These are phyloP conservation scores for Oenanthe javanica DNA, from an alignment of 140 eudicot species.

Conservation along the genomic window DNA sequence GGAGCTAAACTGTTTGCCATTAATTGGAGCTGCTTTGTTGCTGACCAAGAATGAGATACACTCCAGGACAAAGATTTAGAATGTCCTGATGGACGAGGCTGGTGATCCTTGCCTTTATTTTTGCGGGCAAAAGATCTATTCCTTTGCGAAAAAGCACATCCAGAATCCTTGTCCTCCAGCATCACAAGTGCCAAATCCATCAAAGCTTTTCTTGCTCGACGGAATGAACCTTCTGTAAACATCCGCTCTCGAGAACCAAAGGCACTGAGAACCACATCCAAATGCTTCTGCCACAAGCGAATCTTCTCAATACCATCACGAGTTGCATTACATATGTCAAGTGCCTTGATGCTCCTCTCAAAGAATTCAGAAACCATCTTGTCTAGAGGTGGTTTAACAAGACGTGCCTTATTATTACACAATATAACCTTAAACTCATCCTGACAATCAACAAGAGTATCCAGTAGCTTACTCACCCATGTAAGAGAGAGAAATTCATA, in stretches of 20 bases:
- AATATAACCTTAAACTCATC: constrained; percentile 51
- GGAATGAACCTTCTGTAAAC: constrained; percentile 55
- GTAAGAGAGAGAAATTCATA: constrained; percentile 52
- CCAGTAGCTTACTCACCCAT: constrained; percentile 66
- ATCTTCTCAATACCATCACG: constrained; percentile 80
- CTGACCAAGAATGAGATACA: constrained; percentile 81
- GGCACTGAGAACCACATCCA: constrained; percentile 56
- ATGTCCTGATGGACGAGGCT: constrained; percentile 50
- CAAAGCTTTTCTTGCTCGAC: constrained; percentile 66
- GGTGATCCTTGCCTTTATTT: constrained; percentile 40
- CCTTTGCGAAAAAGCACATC: constrained; percentile 46
- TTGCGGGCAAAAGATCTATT: constrained; percentile 82
- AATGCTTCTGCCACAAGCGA: constrained; percentile 60
- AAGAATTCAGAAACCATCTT: constrained; percentile 43
- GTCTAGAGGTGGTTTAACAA: constrained; percentile 56
- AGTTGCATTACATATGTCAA: constrained; percentile 75
- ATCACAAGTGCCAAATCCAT: constrained; percentile 74
- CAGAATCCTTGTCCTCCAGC: constrained; percentile 61
- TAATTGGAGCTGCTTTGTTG: constrained; percentile 72
- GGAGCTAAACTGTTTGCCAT: constrained; percentile 47
- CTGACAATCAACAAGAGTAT: constrained; percentile 45
- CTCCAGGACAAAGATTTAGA: constrained; percentile 83
- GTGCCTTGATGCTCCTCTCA: constrained; percentile 64
- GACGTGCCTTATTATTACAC: constrained; percentile 26
- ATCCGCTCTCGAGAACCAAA: constrained; percentile 46